Conservation (phyloP, 495 filamentous ascomycete genomes). For the Hyphodiscus hymeniophilus region DNA sequence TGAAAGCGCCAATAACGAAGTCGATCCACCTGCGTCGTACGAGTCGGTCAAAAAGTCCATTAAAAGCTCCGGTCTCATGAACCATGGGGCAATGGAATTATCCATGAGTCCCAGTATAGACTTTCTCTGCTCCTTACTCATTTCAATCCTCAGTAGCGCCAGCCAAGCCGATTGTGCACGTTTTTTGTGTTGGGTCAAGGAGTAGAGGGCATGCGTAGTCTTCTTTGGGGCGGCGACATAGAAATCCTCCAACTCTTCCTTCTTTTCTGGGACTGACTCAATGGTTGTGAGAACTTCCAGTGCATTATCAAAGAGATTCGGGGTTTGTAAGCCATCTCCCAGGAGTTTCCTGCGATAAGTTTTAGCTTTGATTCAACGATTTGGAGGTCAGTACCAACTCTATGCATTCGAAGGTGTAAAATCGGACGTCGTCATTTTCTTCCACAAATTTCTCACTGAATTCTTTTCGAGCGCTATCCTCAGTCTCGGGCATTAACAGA, state of each 20-base stretch:
- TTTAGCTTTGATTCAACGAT: slow-evolving; percentile 1
- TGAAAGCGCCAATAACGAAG: slow-evolving; percentile 78
- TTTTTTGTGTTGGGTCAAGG: slow-evolving; percentile 56
- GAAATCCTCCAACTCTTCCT: slow-evolving; percentile 59
- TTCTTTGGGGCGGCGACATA: slow-evolving; percentile 45
- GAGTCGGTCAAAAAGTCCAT: slow-evolving; percentile 97
- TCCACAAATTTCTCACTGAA: slow-evolving; percentile 72
- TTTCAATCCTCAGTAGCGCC: slow-evolving; percentile 56
- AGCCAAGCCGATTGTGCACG: slow-evolving; percentile 82
- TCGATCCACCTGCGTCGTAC: slow-evolving; percentile 78
- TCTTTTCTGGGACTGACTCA: slow-evolving; percentile 51
- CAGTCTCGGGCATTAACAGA: slow-evolving; percentile 48
- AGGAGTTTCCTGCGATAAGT: slow-evolving; percentile 30
- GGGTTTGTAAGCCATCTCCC: slow-evolving; percentile 26
- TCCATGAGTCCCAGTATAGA: slow-evolving; percentile 64
- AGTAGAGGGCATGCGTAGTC: slow-evolving; percentile 42
- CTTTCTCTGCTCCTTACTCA: slow-evolving; percentile 71
- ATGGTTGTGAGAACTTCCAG: slow-evolving; percentile 58
- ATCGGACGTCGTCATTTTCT: slow-evolving; percentile 76
- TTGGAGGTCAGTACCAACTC: slow-evolving; percentile 41
- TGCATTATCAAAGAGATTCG: slow-evolving; percentile 39
- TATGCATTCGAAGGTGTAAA: slow-evolving; percentile 64
- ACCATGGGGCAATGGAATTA: slow-evolving; percentile 75
- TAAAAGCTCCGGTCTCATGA: slow-evolving; percentile 74
- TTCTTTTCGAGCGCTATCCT: slow-evolving; percentile 51